Evolutionary conservation across 352 stramenopile genomes (phyloP).

Genomic region (Globisporangium cylindrosporum): DNA sequence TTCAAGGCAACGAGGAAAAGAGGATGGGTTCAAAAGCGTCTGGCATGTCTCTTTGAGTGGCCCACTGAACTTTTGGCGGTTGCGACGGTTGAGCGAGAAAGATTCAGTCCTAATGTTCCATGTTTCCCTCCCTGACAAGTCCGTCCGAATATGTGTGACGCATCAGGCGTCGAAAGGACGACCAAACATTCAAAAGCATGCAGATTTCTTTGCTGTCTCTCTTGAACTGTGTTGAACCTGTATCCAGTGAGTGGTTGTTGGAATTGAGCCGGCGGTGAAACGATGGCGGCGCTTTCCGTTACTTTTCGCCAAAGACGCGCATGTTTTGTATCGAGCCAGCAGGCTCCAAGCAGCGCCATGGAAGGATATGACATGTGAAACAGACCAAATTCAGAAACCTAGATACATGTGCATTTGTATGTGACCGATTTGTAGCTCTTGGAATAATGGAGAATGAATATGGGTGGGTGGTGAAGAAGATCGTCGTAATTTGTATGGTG

Average conservation of each 20-base stretch:
- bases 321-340: neutral
- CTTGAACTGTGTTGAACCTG: neutral
- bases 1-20: neutral
- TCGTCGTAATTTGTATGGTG: no score
- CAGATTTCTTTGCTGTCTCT: neutral
- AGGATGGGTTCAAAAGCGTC: neutral
- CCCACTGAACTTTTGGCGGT: neutral
- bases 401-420: neutral
- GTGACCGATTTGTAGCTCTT: neutral
- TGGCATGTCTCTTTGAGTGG: no score
- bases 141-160: neutral
- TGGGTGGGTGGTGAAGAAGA: no score
- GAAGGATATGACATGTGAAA: neutral
- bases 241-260: neutral
- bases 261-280: neutral
- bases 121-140: neutral
- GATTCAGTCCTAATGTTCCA: constrained; percentile 12
- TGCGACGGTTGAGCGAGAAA: constrained; percentile 13
- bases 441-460: no score
- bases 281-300: neutral
- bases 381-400: neutral
- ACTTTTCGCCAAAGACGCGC: neutral
- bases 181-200: neutral
- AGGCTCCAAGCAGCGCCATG: neutral
- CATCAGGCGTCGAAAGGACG: neutral